phyloP scores from a whole-genome alignment of 2,329 filamentous ascomycete genomes.

The Xylaria sp. region DNA sequence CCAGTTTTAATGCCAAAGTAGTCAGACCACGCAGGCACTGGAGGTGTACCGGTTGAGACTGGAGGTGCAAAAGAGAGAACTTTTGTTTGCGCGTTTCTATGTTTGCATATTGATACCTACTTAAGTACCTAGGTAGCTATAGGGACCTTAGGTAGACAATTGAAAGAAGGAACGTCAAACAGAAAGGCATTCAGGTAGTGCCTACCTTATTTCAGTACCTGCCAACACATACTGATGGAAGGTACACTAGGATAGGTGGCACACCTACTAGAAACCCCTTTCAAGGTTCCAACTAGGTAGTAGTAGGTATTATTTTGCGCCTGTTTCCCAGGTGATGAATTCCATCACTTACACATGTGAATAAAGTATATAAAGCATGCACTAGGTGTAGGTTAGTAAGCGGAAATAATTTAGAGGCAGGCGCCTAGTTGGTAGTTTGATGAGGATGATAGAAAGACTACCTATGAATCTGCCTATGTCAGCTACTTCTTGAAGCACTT shows the following conservation, averaged over 20 bases:
- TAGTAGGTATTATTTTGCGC: not conserved
- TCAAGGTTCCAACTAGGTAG: too few species aligned
- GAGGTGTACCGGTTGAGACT: not conserved
- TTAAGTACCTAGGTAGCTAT: not conserved
- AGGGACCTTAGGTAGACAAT: not conserved
- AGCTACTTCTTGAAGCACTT: too few species aligned
- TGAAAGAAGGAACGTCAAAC: not conserved
- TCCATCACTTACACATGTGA: not conserved
- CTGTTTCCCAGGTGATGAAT: not conserved
- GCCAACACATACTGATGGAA: not conserved
- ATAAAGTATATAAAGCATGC: not conserved
- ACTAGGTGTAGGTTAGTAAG: too few species aligned
- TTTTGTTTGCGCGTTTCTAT: not conserved
- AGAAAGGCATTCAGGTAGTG: constrained; percentile 1
- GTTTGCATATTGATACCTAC: not conserved
- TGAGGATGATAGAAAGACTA: too few species aligned
- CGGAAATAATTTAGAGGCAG: too few species aligned
- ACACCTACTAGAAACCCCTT: not conserved
- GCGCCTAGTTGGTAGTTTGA: too few species aligned
- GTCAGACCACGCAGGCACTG: not conserved
- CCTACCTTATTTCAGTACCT: not conserved
- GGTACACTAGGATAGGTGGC: not conserved
- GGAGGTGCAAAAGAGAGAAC: not conserved
- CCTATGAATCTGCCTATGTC: too few species aligned
- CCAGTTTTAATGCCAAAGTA: not conserved